Evolutionary conservation across 306 rosid genomes (phyloP).

Genomic region (Acacia melanoxylon): DNA sequence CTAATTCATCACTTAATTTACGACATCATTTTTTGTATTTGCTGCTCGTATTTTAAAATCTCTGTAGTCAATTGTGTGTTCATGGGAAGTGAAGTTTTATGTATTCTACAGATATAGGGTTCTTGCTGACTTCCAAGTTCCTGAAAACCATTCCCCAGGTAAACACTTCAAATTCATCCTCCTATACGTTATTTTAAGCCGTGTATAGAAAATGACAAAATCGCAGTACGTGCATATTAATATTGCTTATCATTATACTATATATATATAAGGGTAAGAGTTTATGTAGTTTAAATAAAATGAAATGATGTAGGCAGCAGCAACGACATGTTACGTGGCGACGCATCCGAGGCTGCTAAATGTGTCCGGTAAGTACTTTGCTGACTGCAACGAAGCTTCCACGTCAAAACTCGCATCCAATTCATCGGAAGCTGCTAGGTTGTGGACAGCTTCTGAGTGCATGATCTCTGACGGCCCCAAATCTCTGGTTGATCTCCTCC

Average conservation of each 20-base stretch:
- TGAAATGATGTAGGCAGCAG: constrained; percentile 63
- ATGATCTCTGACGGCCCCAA: constrained; percentile 53
- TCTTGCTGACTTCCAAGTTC: constrained; percentile 82
- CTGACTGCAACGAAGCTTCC: constrained; percentile 80
- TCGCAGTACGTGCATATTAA: not conserved
- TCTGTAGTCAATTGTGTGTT: not conserved
- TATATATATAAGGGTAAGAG: not conserved
- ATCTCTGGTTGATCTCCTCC: constrained; percentile 37
- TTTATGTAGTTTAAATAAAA: not conserved
- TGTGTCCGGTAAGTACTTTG: constrained; percentile 77
- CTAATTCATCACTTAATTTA: too few species aligned
- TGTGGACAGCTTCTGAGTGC: constrained; percentile 77
- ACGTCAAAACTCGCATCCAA: constrained; percentile 66
- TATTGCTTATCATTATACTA: too few species aligned
- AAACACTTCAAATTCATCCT: not conserved
- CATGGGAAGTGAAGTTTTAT: not conserved
- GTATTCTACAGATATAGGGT: constrained; percentile 65
- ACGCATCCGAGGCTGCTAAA: constrained; percentile 54
- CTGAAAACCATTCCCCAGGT: constrained; percentile 95
- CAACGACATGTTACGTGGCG: constrained; percentile 93
- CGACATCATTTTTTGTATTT: too few species aligned
- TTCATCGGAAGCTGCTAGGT: constrained; percentile 50
- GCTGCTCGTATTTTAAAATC: not conserved
- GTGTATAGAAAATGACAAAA: not conserved
- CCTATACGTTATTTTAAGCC: not conserved